Conservation (phyloP, 108 stramenopile species). For the Parietichytrium sp. region DNA sequence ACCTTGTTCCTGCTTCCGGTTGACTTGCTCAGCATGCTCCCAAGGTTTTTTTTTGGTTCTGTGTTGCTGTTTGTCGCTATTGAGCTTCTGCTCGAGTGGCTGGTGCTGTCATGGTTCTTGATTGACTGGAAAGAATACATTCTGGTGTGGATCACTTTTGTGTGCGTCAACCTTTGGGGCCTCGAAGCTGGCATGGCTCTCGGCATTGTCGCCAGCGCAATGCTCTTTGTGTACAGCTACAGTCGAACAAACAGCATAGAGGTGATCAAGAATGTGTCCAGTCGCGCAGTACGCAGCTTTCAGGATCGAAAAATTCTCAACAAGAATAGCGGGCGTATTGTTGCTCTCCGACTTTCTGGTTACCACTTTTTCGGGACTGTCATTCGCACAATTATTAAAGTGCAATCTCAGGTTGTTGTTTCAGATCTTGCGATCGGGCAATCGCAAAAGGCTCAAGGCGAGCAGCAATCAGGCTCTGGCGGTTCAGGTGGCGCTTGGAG, state of each 20-base stretch:
- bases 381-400: constrained; percentile 14
- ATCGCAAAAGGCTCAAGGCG: background rate
- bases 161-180: constrained; percentile 72
- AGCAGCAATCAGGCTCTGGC: background rate
- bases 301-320: background rate
- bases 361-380: constrained; percentile 34
- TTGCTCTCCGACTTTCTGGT: constrained; percentile 10
- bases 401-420: background rate
- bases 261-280: background rate
- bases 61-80: constrained; percentile 82
- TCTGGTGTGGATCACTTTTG: constrained; percentile 77
- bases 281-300: constrained; percentile 33
- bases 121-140: constrained; percentile 73
- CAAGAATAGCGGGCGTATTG: background rate
- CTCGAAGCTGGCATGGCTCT: constrained; percentile 80
- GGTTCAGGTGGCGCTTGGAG: too few relatives aligned
- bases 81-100: constrained; percentile 91
- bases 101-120: constrained; percentile 77
- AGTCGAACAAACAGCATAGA: constrained; percentile 8
- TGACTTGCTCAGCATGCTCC: constrained; percentile 76
- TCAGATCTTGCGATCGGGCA: background rate
- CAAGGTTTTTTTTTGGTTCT: constrained; percentile 89
- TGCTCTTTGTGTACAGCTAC: constrained; percentile 44
- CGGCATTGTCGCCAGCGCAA: constrained; percentile 61
- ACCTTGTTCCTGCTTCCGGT: constrained; percentile 72